A percentile compares a stretch with the other conserved stretches of the same genome.
These are phyloP conservation scores for Entomortierella parvispora DNA, from an alignment of 192 early-diverging fungal genomes.

Conservation along the genomic window DNA sequence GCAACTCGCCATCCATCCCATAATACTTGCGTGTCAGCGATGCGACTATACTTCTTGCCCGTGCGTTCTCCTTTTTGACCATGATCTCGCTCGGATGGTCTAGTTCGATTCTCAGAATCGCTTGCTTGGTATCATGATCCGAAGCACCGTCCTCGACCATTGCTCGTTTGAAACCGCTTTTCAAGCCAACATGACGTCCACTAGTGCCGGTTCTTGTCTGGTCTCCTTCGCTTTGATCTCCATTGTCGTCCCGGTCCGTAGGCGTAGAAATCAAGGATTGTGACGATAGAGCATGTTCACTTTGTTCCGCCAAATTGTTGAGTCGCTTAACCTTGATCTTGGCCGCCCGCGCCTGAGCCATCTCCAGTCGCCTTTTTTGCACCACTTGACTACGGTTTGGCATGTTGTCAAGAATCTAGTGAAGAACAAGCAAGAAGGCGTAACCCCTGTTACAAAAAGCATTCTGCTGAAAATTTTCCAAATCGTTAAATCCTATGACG, in stretches of 20 bases:
- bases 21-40: conserved; percentile 38
- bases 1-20: conserved; percentile 32
- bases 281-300: background rate
- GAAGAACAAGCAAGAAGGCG: background rate
- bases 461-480: no score
- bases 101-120: conserved; percentile 19
- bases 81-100: conserved; percentile 4
- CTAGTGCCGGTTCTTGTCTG: no score
- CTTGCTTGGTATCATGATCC: conserved; percentile 18
- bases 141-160: background rate
- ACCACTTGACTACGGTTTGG: conserved; percentile 21
- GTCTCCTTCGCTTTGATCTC: no score
- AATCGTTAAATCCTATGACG: no score
- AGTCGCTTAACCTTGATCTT: conserved; percentile 35
- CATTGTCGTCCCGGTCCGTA: no score
- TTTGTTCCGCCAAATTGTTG: conserved; percentile 40
- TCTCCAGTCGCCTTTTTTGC: conserved; percentile 9
- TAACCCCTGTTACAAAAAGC: background rate
- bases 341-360: conserved; percentile 4
- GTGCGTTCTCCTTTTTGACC: background rate
- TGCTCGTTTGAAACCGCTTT: background rate
- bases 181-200: background rate
- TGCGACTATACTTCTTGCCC: conserved; percentile 21
- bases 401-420: conserved; percentile 33
- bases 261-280: no score